Percentiles rank a stretch among this genome's conserved stretches.
phyloP scores from a whole-genome alignment of 2,329 filamentous ascomycete species.

The Ophiostoma ulmi region DNA sequence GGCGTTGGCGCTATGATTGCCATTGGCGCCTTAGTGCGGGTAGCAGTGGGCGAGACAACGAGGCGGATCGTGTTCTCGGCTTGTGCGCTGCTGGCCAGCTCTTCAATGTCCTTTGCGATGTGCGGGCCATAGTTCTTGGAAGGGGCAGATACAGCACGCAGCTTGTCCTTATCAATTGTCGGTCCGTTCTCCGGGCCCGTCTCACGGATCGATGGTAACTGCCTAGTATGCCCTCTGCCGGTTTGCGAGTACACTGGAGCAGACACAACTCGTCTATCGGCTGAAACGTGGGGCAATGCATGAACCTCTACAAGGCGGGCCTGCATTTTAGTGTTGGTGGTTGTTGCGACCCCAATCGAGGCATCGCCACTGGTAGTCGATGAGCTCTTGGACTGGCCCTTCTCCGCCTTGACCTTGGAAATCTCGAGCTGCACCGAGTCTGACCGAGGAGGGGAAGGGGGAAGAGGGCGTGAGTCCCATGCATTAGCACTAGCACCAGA shows the following conservation, averaged over 20 bases:
- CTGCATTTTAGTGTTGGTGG: slow-evolving; percentile 18
- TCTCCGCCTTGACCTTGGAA: slow-evolving; percentile 25
- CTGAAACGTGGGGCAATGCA: background rate
- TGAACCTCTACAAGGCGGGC: slow-evolving; percentile 14
- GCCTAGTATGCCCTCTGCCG: slow-evolving; percentile 33
- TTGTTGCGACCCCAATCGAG: slow-evolving; percentile 10
- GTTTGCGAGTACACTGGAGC: slow-evolving; percentile 46
- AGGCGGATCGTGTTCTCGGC: slow-evolving; percentile 27
- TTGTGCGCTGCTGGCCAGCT: slow-evolving; percentile 18
- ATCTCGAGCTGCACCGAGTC: slow-evolving; percentile 31
- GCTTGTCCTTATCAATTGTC: slow-evolving; percentile 33
- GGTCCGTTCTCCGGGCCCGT: slow-evolving; percentile 33
- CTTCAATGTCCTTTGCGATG: slow-evolving; percentile 24
- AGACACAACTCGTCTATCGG: slow-evolving; percentile 46
- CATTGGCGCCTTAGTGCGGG: slow-evolving; percentile 15
- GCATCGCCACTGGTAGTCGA: background rate
- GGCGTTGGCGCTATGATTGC: slow-evolving; percentile 10
- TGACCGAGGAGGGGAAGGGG: slow-evolving; percentile 41
- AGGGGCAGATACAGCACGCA: slow-evolving; percentile 46
- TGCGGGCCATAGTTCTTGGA: slow-evolving; percentile 30
- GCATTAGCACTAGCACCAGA: slow-evolving; percentile 23
- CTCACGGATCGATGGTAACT: slow-evolving; percentile 49
- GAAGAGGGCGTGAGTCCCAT: slow-evolving; percentile 49
- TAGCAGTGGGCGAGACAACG: slow-evolving; percentile 24
- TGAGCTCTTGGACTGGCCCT: background rate